Evolutionary conservation across 2,329 filamentous ascomycete species (phyloP).

Genomic region (Hypoxylon sp.): DNA sequence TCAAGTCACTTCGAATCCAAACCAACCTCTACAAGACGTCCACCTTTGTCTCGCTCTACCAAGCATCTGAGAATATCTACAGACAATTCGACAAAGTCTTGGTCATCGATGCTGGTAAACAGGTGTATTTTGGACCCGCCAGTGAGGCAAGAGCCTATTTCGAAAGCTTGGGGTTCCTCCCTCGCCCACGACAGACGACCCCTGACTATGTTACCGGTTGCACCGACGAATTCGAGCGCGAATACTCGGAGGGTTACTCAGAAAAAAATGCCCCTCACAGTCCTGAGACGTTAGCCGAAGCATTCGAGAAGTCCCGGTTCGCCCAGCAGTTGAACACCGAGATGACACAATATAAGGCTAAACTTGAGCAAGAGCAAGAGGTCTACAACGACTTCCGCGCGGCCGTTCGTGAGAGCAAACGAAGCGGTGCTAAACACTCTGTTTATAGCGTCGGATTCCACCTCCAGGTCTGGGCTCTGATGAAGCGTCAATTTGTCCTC

Average conservation of each 20-base stretch:
- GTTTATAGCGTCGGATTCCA: conserved; percentile 89
- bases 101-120: conserved; percentile 81
- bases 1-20: conserved; percentile 80
- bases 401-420: conserved; percentile 84
- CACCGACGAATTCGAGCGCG: conserved; percentile 86
- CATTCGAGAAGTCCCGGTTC: conserved; percentile 77
- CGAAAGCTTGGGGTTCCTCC: conserved; percentile 80
- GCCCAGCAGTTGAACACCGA: conserved; percentile 71
- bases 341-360: conserved; percentile 77
- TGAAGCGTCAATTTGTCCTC: conserved; percentile 86
- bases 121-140: conserved; percentile 82
- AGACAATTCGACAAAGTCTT: conserved; percentile 86
- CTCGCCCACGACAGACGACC: conserved; percentile 82
- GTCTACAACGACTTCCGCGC: conserved; percentile 82
- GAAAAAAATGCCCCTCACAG: conserved; percentile 76
- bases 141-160: conserved; percentile 80
- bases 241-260: conserved; percentile 78
- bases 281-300: conserved; percentile 75
- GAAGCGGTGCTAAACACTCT: conserved; percentile 79
- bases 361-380: conserved; percentile 73
- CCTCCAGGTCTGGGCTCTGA: conserved; percentile 84
- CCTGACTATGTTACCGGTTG: conserved; percentile 87
- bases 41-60: conserved; percentile 89
- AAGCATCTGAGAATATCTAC: conserved; percentile 87
- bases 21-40: conserved; percentile 88